Percentiles rank a stretch among this genome's conserved stretches.
Conservation (phyloP, 139 green algal genomes). For the Coelastrella sp. region DNA sequence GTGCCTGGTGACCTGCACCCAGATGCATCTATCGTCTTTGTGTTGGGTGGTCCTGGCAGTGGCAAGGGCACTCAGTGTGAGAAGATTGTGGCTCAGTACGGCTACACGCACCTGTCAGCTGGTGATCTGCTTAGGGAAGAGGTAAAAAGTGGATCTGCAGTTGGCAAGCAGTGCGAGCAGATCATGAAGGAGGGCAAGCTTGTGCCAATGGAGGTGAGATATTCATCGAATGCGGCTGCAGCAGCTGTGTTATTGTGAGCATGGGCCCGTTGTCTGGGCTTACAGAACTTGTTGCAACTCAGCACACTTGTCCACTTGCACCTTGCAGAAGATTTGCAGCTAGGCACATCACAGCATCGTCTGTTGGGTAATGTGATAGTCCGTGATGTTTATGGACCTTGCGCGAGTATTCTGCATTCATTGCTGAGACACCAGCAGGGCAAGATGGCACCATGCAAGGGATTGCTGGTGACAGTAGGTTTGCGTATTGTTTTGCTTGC, state of each 20-base stretch:
- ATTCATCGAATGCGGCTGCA: no score
- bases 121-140: slow-evolving; percentile 86
- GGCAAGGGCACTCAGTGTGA: slow-evolving; percentile 94
- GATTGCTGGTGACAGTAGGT: no score
- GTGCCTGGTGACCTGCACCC: background rate
- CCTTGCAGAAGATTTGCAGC: background rate
- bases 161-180: slow-evolving; percentile 74
- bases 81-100: slow-evolving; percentile 77
- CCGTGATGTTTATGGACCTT: no score
- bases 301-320: no score
- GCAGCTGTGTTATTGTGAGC: no score
- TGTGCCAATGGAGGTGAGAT: slow-evolving; percentile 77
- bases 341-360: slow-evolving; percentile 15
- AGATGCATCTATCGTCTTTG: slow-evolving; percentile 57
- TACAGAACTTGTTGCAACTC: no score
- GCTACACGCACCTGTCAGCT: slow-evolving; percentile 63
- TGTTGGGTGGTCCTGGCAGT: slow-evolving; percentile 86
- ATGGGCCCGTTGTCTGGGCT: no score
- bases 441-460: no score
- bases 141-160: slow-evolving; percentile 71
- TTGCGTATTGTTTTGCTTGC: no score
- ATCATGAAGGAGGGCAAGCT: slow-evolving; percentile 91
- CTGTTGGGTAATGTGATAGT: slow-evolving; percentile 49
- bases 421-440: no score
- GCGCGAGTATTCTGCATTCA: no score